Evolutionary conservation across 352 stramenopile genomes (phyloP), one percentile per base, ranked within the genome.

Genomic region (Thraustochytrium sp.): DNA sequence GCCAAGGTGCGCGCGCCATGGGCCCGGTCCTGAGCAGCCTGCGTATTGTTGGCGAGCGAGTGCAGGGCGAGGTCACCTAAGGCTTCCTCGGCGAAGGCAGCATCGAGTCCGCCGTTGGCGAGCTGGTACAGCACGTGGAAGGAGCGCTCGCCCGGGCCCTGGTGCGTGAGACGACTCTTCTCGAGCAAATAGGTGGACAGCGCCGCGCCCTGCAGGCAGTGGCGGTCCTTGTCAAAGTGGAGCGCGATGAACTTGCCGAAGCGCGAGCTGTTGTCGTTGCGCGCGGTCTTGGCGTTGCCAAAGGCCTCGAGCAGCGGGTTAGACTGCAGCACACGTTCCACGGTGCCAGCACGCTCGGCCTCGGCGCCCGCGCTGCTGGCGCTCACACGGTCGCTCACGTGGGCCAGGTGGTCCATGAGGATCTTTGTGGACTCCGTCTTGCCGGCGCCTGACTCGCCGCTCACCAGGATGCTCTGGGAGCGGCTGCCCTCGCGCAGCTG

Each of bases 221-320:
- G 89, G 44, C 89, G 89, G 40, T 88, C 83, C 18, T 64, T 82
- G n/a, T 76, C 91, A 86, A 99, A 98, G 83, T 96, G 90, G 84
- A 99, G 93, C 87, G 98, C 92, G 88, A 98, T 98, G 64, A 97
- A 98, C 86, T 98, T 98, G 68, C 95, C 96, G 85, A 98, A 98
- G 23, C 96, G 92, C 84, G 86, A 93, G 59, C 91, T 97, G 87
- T 99, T 99, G 88, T 98, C 93, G 88, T 99, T 99, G 13, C 95
- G 90, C 54, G 98, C 92, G 23, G 96, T 99, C 46, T 95, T 92
- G 55, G 96, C 96, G 86, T 99, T 99, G 83, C 97, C 97, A 88
- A 99, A 99, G 2, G 94, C 94, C 88, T 99, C 97, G 21, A 99
- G 90, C 59, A 99, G 95, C 55, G 96, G 96, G 88, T 99, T 99